A percentile compares a stretch with the other conserved stretches of the same genome.
These are phyloP conservation scores for Naganishia sp. DNA, from an alignment of 1,284 basidiomycete species.

Conservation along the genomic window DNA sequence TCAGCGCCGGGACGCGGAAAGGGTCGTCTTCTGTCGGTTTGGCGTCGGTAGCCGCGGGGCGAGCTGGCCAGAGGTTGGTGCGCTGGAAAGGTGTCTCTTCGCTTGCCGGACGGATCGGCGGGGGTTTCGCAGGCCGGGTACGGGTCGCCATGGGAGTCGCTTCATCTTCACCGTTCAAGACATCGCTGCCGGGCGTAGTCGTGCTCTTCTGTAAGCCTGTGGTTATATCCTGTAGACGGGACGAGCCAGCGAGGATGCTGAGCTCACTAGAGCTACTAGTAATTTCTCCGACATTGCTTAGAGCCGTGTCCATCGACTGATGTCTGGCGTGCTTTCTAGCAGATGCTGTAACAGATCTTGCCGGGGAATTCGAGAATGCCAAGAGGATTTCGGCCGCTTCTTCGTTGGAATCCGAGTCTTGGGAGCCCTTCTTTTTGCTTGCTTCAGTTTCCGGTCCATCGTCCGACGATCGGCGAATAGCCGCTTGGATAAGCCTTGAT, in stretches of 20 bases:
- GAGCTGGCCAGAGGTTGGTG: conserved; percentile 21
- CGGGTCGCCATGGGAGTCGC: conserved; percentile 11
- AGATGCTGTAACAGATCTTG: conserved; percentile 16
- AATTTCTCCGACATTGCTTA: not conserved
- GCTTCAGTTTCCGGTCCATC: conserved; percentile 3
- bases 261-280: not conserved
- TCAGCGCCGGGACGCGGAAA: conserved; percentile 14
- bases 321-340: conserved; percentile 8
- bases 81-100: conserved; percentile 18
- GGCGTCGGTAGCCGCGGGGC: not conserved
- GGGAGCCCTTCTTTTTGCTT: not conserved
- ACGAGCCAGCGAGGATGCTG: conserved; percentile 1
- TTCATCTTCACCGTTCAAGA: conserved; percentile 15
- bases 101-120: conserved; percentile 13
- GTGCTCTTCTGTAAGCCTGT: conserved; percentile 1
- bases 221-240: conserved; percentile 17
- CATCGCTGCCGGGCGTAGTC: not conserved
- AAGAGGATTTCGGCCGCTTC: conserved; percentile 35
- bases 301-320: conserved; percentile 16
- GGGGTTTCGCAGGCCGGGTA: conserved; percentile 11
- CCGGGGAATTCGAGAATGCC: conserved; percentile 33
- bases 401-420: conserved; percentile 30
- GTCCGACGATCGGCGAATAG: conserved; percentile 20
- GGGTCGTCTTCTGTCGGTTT: conserved; percentile 20
- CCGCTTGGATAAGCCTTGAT: not conserved